Base-by-base conservation (phyloP, 2,329 filamentous ascomycete genomes). In the Cladosporium phlei region DNA sequence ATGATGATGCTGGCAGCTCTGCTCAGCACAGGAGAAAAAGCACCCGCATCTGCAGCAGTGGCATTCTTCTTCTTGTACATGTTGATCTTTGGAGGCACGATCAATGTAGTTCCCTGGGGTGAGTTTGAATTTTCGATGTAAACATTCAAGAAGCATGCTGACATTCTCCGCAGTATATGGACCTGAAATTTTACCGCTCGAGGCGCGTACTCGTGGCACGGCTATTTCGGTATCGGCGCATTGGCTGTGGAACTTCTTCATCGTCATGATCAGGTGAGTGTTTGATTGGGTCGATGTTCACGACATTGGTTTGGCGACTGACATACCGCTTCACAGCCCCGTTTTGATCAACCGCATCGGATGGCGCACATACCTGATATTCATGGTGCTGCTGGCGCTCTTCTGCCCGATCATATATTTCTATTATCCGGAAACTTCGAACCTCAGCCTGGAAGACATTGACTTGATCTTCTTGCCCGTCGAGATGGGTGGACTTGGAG, bases 291-390 rank as follows among this genome's bases (percentile, higher is more conserved):
- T n/a, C n/a, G n/a, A n/a, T n/a, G n/a, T n/a, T n/a, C n/a, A n/a
- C n/a, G n/a, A n/a, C n/a, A n/a, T n/a, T n/a, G n/a, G n/a, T n/a
- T n/a, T n/a, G n/a, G n/a, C n/a, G n/a, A n/a, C n/a, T n/a, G n/a
- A n/a, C n/a, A n/a, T n/a, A n/a, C n/a, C n/a, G n/a, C n/a, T n/a
- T n/a, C n/a, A n/a, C n/a, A n/a, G n/a, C n/a, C 73, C 74, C 0
- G 64, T 69, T 2, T 62, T 73, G 1, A 68, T 76, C 48, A 66
- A 67, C 32, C 66, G 63, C 6, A 59, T 77, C 3, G 57, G 66
- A 12, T 77, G 71, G 71, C 70, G 70, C 49, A 69, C 68, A 0
- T 77, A 76, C 51, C 57, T 76, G 1, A 74, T 75, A 52, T 76
- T 74, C 57, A 70, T 69, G 58, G 35, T 50, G 20, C 22, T 53